Evolutionary conservation across 768 basidiomycete species (phyloP).

Genomic region (Leucocoprinus birnbaumii): DNA sequence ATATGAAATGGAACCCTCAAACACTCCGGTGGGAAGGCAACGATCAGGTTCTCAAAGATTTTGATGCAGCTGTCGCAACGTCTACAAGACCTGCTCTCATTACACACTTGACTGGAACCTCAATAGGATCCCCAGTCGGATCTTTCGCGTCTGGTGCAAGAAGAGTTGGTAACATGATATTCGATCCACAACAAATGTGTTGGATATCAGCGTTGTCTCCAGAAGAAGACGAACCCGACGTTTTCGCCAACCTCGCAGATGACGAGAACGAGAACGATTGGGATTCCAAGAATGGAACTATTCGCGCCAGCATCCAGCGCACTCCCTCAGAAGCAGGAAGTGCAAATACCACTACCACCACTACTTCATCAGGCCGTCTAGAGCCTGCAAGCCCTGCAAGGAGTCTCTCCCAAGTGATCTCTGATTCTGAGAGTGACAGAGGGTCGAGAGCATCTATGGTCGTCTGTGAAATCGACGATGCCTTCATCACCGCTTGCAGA

Average conservation of each 20-base stretch:
- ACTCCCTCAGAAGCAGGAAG: conserved; percentile 29
- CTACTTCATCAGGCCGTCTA: conserved; percentile 18
- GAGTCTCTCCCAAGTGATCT: conserved; percentile 61
- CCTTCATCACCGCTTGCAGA: conserved; percentile 68
- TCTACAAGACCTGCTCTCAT: conserved; percentile 94
- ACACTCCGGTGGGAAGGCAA: conserved; percentile 97
- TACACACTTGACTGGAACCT: conserved; percentile 89
- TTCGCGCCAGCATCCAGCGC: conserved; percentile 55
- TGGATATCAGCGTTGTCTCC: conserved; percentile 86
- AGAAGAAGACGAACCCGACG: conserved; percentile 92
- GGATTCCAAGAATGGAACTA: conserved; percentile 77
- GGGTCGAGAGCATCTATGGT: conserved; percentile 80
- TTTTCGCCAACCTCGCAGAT: conserved; percentile 91
- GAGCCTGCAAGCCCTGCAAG: conserved; percentile 59
- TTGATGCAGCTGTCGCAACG: conserved; percentile 78
- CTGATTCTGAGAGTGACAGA: conserved; percentile 77
- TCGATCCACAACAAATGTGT: conserved; percentile 92
- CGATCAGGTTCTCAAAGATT: conserved; percentile 86
- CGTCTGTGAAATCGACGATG: conserved; percentile 68
- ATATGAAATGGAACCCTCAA: conserved; percentile 96
- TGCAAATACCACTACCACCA: conserved; percentile 25
- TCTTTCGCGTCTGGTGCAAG: conserved; percentile 76
- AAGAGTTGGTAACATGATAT: conserved; percentile 97
- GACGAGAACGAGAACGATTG: conserved; percentile 81
- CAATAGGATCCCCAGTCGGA: conserved; percentile 74